Conservation (phyloP, 2,329 filamentous ascomycete species). For the Fusarium coicis region DNA sequence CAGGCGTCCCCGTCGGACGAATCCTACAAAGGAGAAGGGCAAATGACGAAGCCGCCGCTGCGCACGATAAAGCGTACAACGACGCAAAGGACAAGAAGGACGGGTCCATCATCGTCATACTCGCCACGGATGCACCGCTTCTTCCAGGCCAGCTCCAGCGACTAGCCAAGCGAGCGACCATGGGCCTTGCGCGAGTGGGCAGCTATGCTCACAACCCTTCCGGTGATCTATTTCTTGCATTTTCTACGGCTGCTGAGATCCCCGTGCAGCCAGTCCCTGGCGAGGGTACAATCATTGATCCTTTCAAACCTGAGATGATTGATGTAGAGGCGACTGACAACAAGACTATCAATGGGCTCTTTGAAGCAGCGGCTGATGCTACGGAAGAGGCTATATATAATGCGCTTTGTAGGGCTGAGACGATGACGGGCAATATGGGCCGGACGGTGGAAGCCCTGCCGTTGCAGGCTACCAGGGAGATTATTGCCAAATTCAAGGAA, state of each 20-base stretch:
- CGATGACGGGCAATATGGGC: neutral
- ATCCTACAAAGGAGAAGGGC: neutral
- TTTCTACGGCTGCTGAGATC: neutral
- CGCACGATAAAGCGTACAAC: neutral
- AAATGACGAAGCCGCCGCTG: neutral
- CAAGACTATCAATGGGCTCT: neutral
- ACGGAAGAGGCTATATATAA: neutral
- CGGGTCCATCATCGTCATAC: neutral
- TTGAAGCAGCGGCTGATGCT: neutral
- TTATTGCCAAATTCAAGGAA: neutral
- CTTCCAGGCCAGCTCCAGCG: neutral
- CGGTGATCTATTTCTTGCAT: neutral
- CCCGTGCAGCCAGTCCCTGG: neutral
- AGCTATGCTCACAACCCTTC: neutral
- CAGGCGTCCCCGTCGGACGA: neutral
- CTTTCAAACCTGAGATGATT: neutral
- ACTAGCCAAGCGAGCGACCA: neutral
- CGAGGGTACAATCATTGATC: neutral
- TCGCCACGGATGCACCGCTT: neutral
- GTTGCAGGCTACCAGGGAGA: neutral
- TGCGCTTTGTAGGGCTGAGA: neutral
- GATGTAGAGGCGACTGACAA: neutral
- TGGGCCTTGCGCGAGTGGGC: neutral
- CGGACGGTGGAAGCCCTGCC: neutral
- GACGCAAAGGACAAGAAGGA: neutral